Evolutionary conservation across 2,329 filamentous ascomycete species (phyloP).

Genomic region (Thielaviopsis punctulata): DNA sequence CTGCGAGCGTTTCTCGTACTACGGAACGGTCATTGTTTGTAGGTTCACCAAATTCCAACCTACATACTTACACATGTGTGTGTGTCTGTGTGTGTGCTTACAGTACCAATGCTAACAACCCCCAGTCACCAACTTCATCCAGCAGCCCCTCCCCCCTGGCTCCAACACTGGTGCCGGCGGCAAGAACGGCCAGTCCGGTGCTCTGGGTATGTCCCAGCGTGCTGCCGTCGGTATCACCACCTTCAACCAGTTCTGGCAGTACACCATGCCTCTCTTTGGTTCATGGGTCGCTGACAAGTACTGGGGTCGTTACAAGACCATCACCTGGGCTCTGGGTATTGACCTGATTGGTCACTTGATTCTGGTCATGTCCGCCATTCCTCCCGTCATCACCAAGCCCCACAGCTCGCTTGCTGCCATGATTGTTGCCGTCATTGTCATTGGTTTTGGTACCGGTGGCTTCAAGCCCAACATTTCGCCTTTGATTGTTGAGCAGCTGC

Average conservation of each 20-base stretch:
- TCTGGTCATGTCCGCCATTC: slow-evolving; percentile 47
- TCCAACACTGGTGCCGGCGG: slow-evolving; percentile 34
- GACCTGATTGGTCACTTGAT: slow-evolving; percentile 51
- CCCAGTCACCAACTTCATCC: slow-evolving; percentile 43
- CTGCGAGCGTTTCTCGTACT: slow-evolving; percentile 59
- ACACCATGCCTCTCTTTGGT: slow-evolving; percentile 40
- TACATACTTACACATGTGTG: too few relatives aligned
- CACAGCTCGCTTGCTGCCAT: slow-evolving; percentile 43
- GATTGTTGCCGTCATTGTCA: slow-evolving; percentile 37
- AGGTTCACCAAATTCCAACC: too few relatives aligned
- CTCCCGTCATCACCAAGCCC: slow-evolving; percentile 37
- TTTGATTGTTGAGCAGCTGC: slow-evolving; percentile 48
- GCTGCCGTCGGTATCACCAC: slow-evolving; percentile 28
- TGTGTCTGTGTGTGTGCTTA: not conserved
- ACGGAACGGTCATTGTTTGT: slow-evolving; percentile 48
- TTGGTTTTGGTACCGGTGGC: slow-evolving; percentile 49
- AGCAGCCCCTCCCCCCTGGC: slow-evolving; percentile 35
- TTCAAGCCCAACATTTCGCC: slow-evolving; percentile 61
- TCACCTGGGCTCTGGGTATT: slow-evolving; percentile 41
- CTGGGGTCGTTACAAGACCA: slow-evolving; percentile 52
- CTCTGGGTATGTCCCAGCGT: slow-evolving; percentile 39
- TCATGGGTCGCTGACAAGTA: slow-evolving; percentile 36
- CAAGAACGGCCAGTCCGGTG: slow-evolving; percentile 28
- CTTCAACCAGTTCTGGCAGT: slow-evolving; percentile 43
- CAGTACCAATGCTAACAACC: not conserved